These are phyloP conservation scores for Ogataea paraovalis DNA, from an alignment of 805 yeast species.

Conservation along the genomic window DNA sequence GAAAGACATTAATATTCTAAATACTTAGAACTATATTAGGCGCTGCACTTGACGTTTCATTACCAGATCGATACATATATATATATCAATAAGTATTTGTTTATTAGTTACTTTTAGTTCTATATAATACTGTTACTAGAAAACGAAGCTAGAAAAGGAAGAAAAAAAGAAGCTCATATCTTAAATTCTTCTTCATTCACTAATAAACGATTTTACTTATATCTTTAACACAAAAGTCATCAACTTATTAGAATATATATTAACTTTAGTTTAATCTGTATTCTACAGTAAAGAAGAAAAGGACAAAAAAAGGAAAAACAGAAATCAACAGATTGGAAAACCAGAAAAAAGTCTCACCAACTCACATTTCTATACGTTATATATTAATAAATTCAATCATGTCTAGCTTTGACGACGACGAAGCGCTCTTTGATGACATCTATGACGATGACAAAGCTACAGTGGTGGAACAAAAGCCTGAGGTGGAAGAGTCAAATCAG, in stretches of 20 bases:
- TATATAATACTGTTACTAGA: background rate
- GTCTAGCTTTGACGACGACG: conserved; percentile 84
- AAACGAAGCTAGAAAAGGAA: background rate
- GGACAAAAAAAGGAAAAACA: background rate
- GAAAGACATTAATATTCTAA: background rate
- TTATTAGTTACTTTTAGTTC: background rate
- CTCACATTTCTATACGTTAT: background rate
- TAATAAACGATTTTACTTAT: background rate
- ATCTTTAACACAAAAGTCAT: background rate
- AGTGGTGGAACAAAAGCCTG: conserved; percentile 5
- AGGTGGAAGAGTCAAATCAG: conserved; percentile 2
- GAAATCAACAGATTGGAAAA: background rate
- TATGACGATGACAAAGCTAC: conserved; percentile 39
- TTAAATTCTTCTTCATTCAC: background rate
- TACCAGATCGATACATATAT: background rate
- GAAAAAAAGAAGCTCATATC: background rate
- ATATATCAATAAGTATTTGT: background rate
- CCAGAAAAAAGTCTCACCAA: background rate
- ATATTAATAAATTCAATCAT: conserved; percentile 28
- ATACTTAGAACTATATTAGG: background rate
- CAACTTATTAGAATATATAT: background rate
- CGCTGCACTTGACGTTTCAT: background rate
- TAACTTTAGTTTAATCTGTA: background rate
- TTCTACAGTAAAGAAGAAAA: background rate
- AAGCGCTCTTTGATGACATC: conserved; percentile 89